Conservation (phyloP, 2,329 filamentous ascomycete genomes). For the Alternaria angustiovoidea region DNA sequence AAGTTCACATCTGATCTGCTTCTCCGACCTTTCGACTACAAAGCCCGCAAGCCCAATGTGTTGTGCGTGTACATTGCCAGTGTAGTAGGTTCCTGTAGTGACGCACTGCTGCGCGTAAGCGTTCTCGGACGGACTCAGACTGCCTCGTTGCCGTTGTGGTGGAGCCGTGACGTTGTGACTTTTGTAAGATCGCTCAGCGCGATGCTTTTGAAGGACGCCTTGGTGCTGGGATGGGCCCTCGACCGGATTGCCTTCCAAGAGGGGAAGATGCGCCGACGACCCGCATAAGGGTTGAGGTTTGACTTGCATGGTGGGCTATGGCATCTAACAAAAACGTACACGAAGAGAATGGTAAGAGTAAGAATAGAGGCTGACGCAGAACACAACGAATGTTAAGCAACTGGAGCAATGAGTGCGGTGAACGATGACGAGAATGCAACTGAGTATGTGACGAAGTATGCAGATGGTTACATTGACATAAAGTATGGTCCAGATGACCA, state of each 20-base stretch:
- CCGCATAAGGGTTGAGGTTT: conserved; percentile 49
- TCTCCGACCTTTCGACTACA: conserved; percentile 36
- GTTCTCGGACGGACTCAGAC: conserved; percentile 40
- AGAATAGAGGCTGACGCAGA: conserved; percentile 48
- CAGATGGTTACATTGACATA: conserved; percentile 45
- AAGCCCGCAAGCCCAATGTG: conserved; percentile 30
- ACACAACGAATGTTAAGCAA: conserved; percentile 54
- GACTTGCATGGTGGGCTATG: conserved; percentile 42
- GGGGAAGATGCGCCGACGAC: conserved; percentile 55
- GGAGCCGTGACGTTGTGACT: conserved; percentile 22
- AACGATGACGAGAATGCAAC: conserved; percentile 44
- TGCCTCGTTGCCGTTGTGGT: conserved; percentile 41
- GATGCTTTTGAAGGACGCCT: conserved; percentile 53
- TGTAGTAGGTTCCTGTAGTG: conserved; percentile 35
- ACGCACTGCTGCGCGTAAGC: conserved; percentile 28
- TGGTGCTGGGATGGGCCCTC: conserved; percentile 28
- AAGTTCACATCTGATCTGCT: conserved; percentile 40
- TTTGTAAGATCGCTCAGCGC: conserved; percentile 52
- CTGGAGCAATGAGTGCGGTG: conserved; percentile 54
- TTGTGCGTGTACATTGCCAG: conserved; percentile 34
- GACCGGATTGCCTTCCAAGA: conserved; percentile 38
- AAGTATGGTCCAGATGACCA: conserved; percentile 32
- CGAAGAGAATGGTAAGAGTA: conserved; percentile 45
- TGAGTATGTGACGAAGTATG: conserved; percentile 36
- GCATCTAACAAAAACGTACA: conserved; percentile 31